phyloP scores from a whole-genome alignment of 768 basidiomycete species.

The Pleurotus tuber-regium region DNA sequence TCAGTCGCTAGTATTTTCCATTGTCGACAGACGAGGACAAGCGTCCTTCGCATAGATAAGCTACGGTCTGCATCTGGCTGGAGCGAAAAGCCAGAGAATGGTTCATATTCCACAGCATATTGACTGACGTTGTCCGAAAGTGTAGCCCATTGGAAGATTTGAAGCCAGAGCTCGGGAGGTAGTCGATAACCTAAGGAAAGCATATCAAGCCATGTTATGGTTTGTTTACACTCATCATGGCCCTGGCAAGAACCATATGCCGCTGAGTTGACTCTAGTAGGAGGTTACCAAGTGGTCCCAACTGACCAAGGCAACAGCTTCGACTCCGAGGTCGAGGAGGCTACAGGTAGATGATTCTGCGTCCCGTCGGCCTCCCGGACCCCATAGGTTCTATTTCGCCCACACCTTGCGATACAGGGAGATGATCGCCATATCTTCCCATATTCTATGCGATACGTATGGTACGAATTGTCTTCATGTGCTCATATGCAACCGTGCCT shows the following conservation, averaged over 20 bases:
- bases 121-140: conserved; percentile 22
- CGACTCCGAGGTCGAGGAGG: too few species aligned
- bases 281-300: not conserved
- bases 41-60: conserved; percentile 31
- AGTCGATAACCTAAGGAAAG: conserved; percentile 21
- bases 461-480: not conserved
- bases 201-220: conserved; percentile 15
- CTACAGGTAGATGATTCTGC: too few species aligned
- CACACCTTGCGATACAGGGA: not conserved
- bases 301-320: not conserved
- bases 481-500: not conserved
- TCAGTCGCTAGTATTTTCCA: conserved; percentile 9
- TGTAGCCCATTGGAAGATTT: conserved; percentile 47
- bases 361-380: not conserved
- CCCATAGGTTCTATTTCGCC: not conserved
- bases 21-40: conserved; percentile 13
- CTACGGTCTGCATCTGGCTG: conserved; percentile 25
- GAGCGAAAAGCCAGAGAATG: conserved; percentile 39
- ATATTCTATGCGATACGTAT: not conserved
- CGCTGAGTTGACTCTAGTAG: conserved; percentile 4
- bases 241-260: not conserved
- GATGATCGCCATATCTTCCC: not conserved
- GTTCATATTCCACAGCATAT: conserved; percentile 33
- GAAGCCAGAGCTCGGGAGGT: conserved; percentile 55
- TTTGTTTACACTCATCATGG: conserved; percentile 4